Evolutionary conservation across 768 basidiomycete species (phyloP).

Genomic region (Collybia mongolica): DNA sequence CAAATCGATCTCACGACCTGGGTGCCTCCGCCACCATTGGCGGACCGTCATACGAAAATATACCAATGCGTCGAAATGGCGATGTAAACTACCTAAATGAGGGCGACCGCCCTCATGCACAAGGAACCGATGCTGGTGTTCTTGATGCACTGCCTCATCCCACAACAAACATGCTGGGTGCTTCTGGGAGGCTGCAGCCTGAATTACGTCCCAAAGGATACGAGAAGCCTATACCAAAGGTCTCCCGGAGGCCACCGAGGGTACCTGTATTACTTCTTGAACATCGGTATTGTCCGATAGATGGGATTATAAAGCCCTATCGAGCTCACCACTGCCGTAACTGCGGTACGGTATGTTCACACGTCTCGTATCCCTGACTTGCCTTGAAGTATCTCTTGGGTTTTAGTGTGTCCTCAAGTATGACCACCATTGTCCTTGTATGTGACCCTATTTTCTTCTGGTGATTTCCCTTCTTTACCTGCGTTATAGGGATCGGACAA

Average conservation of each 20-base stretch:
- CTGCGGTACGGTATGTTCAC: conserved; percentile 71
- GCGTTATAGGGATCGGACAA: conserved; percentile 78
- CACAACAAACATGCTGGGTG: neutral
- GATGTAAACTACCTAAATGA: neutral
- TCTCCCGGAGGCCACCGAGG: conserved; percentile 32
- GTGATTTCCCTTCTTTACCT: neutral
- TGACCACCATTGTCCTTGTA: conserved; percentile 91
- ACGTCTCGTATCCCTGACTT: neutral
- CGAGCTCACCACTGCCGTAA: conserved; percentile 78
- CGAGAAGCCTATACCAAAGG: conserved; percentile 12
- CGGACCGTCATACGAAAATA: conserved; percentile 43
- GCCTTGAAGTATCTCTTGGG: neutral
- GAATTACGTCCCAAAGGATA: neutral
- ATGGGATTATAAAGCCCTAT: conserved; percentile 69
- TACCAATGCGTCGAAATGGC: conserved; percentile 11
- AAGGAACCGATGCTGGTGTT: conserved; percentile 6
- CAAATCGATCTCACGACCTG: conserved; percentile 6
- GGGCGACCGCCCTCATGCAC: neutral
- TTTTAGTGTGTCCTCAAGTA: conserved; percentile 78
- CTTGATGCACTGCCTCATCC: conserved; percentile 13
- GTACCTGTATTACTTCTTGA: conserved; percentile 54
- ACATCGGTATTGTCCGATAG: conserved; percentile 64
- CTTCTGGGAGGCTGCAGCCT: neutral
- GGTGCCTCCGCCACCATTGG: conserved; percentile 28
- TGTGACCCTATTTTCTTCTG: conserved; percentile 20